Conservation (phyloP, 805 yeast genomes). For the Yarrowia osloensis region DNA sequence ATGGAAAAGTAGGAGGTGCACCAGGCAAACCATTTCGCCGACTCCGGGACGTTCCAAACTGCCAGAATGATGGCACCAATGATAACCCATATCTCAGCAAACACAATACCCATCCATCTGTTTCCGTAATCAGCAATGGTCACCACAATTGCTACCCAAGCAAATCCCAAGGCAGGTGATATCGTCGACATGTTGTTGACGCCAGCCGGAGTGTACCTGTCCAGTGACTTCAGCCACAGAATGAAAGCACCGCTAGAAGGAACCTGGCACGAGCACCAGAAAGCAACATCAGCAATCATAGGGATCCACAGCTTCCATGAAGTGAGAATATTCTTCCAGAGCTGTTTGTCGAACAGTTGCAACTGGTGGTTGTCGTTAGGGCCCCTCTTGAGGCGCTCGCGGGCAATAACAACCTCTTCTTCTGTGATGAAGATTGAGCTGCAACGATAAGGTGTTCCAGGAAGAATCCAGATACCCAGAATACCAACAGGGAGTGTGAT, state of each 20-base stretch:
- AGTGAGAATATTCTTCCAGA: not conserved
- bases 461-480: not conserved
- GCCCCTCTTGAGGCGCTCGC: not conserved
- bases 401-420: not conserved
- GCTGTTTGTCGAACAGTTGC: not conserved
- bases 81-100: not conserved
- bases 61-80: not conserved
- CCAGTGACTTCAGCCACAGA: not conserved
- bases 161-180: not conserved
- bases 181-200: not conserved
- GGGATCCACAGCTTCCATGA: not conserved
- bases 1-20: not conserved
- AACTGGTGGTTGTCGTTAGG: not conserved
- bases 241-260: not conserved
- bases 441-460: not conserved
- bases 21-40: not conserved
- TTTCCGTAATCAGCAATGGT: not conserved
- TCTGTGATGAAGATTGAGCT: not conserved
- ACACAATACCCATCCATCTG: not conserved
- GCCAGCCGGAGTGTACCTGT: not conserved
- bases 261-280: not conserved
- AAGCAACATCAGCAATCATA: not conserved
- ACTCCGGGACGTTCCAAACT: not conserved
- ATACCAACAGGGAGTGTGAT: not conserved
- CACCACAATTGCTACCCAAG: not conserved